Base-by-base conservation (phyloP, 225 moss, liverwort and hornwort species). In the Polytrichum formosum region DNA sequence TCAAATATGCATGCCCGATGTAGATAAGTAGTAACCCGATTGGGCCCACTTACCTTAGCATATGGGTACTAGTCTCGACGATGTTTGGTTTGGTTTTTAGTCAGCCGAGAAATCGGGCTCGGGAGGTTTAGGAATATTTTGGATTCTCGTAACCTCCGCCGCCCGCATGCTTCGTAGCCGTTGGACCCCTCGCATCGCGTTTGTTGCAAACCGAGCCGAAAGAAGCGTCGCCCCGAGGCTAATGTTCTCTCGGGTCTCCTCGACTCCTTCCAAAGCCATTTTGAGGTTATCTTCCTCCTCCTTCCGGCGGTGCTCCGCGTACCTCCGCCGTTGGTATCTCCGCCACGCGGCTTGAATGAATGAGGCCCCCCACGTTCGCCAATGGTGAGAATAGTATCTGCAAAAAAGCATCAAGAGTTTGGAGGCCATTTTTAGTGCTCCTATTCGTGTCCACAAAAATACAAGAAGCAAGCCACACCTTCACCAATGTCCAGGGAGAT, bases 281-380 rank as follows among this genome's bases (percentile, higher is more conserved):
- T 76, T 66, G 21, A 78, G 66, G 65, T 76, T 59, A 0, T 74
- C 78, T 10, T 81, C 81, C 64, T 86, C 78, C 55, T 81, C 78
- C 55, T 79, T 75, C 20, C 81, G 81, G 18, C 80, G 81, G 46
- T 72, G 78, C 69, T 79, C 78, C 4, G 83, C 84, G 35, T 77
- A 63, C 61, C 77, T 78, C 2, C 79, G 82, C 31, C 79, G 58
- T 27, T 76, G 76, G 62, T 91, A 83, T 55, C 79, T 74, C 33
- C 85, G 83, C 88, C 91, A 91, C 10, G 86, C 85, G 0, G 75
- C 74, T 75, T 88, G 88, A 26, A 91, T 86, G 68, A 77, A 83
- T 64, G 81, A 88, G 0, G 88, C 88, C 61, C 82, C 91, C 91
- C 91, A 91, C 1, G 83, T 91, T 18, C 91, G 83, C 91, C 88